Base-by-base conservation (phyloP, 2,329 filamentous ascomycete species). In the Colletotrichum somersetense region DNA sequence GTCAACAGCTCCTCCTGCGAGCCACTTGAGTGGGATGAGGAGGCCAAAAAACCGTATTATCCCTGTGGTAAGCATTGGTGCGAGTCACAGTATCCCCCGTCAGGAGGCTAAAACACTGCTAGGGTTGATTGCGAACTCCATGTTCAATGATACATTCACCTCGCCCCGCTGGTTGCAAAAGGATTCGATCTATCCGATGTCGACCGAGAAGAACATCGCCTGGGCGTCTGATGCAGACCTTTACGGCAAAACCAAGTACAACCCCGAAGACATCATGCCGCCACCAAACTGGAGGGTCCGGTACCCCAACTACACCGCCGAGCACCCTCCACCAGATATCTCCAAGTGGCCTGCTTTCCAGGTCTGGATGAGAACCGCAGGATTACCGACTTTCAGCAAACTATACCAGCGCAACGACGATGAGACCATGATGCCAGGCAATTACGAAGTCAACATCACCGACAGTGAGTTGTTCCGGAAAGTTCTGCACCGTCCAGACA, bases 301-400 rank as follows among this genome's bases (percentile, higher is more conserved):
- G 70, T 97, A 92, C 76, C 91, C 91, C 8, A 80, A 91, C 48
- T 89, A 88, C 73, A 91, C 88, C 3, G 80, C 85, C 0, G 83
- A 88, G 0, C 87, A 88, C 63, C 89, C 88, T 2, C 91, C 94
- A 30, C 94, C 95, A 0, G 83, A 96, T 76, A 81, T 98, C 23
- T 87, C 91, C 74, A 83, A 90, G 0, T 91, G 94, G 83, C 93
- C 97, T 81, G 90, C 91, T 55, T 97, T 99, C 81, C 95, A 98
- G 83, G 95, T 98, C 30, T 99, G 96, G 96, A 99, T 99, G 96
- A 91, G 96, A 77, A 97, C 97, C 1, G 96, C 96, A 33, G 96
- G 96, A 70, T 84, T 98, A 77, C 96, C 96, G 1, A 92, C 92
- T 6, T 99, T 99, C 81, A 97, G 93, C 88, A 99, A 99, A 85